A percentile compares a stretch with the other conserved stretches of the same genome.
Evolutionary conservation across 192 early-diverging fungal genomes (phyloP).

Genomic region (Umbelopsis sp.): DNA sequence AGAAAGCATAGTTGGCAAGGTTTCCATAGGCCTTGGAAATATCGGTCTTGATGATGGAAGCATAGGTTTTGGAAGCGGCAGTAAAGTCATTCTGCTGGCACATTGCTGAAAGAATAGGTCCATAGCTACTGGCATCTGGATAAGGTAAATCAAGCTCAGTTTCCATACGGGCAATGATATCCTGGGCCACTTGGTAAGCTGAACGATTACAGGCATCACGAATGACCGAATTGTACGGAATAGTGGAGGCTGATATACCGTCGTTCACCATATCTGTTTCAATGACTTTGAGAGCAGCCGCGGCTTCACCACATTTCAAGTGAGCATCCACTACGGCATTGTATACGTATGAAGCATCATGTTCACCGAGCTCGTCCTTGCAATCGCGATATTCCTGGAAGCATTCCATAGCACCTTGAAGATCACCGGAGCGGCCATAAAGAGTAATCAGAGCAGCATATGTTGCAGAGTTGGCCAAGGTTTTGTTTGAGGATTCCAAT

Average conservation of each 20-base stretch:
- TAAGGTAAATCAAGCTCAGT: conserved; percentile 26
- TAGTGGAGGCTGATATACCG: conserved; percentile 20
- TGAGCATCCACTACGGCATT: conserved; percentile 40
- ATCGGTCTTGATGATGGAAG: conserved; percentile 23
- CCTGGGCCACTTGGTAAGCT: conserved; percentile 14
- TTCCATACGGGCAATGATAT: conserved; percentile 6
- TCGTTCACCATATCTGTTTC: conserved; percentile 38
- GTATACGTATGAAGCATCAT: conserved; percentile 39
- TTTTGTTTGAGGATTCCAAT: conserved; percentile 28
- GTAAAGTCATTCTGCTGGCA: conserved; percentile 21
- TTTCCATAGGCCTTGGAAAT: conserved; percentile 34
- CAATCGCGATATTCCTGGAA: conserved; percentile 37
- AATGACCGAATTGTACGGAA: conserved; percentile 38
- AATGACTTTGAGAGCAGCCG: conserved; percentile 33
- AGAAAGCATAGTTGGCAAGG: conserved; percentile 29
- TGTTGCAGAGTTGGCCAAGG: conserved; percentile 52
- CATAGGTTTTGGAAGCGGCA: conserved; percentile 15
- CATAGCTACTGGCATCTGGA: conserved; percentile 36
- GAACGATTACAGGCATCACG: conserved; percentile 20
- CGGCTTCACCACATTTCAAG: conserved; percentile 31
- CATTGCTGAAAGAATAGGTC: conserved; percentile 26
- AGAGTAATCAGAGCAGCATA: conserved; percentile 57
- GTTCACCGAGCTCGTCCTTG: conserved; percentile 4
- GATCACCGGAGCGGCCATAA: conserved; percentile 38
- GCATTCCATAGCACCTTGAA: conserved; percentile 35